Evolutionary conservation across 1,139 yeast species (phyloP), one percentile per base, ranked within the genome.

Genomic region (Kodamaea sp.): DNA sequence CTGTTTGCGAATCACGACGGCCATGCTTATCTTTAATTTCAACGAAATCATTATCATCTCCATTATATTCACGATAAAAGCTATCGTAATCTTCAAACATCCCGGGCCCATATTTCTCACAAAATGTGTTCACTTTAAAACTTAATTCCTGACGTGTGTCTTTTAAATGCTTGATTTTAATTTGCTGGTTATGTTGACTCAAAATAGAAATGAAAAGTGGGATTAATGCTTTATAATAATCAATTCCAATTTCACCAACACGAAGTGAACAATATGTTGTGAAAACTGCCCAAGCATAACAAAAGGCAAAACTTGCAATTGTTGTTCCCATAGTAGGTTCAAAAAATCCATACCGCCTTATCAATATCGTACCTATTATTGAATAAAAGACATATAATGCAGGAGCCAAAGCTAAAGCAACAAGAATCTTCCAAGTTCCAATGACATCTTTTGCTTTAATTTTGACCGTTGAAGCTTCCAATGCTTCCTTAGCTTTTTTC

Each of bases 401-500:
- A 3, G 76, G 76, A 0, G 76, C 76, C 32, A 70, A 52, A 1
- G 63, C 71, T 42, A 70, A 53, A 0, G 75, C 75, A 22, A 70
- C 75, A 31, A 70, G 49, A 6, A 70, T 69, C 46, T 70, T 70
- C 76, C 76, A 49, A 1, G 52, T 47, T 7, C 52, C 47, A 39
- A 49, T 42, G 15, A 92, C 97, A 60, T 92, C 98, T 43, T 83
- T 82, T 23, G 96, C 98, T 53, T 81, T 79, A 47, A 92, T 83
- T 59, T 92, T 92, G 27, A 92, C 98, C 1, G 88, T 76, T 0
- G 97, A 88, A 6, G 78, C 82, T n/a, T 89, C 90, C 40, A 92
- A 70, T 0, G 97, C 98, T 43, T 80, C 78, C 41, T 63, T 70
- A 26, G 94, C 89, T 61, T 89, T 89, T 49, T 72, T 69, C 36